phyloP scores from a whole-genome alignment of 1,284 basidiomycete species.

The Sporisorium exsertum region DNA sequence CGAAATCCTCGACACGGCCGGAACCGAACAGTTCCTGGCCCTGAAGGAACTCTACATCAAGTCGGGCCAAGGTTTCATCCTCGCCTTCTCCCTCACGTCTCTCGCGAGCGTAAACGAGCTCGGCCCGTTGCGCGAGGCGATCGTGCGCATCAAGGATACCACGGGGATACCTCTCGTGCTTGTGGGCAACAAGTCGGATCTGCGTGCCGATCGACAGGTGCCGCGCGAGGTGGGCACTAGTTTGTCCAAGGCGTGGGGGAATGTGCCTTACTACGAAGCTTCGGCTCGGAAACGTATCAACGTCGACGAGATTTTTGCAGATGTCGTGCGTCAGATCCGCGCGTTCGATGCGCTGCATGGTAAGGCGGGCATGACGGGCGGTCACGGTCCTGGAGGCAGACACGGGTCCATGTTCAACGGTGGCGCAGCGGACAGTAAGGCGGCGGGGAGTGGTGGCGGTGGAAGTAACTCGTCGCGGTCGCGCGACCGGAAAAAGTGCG shows the following conservation, averaged over 20 bases:
- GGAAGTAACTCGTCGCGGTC: conserved; percentile 9
- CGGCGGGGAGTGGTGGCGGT: conserved; percentile 10
- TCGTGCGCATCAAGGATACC: conserved; percentile 58
- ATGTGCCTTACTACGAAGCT: conserved; percentile 64
- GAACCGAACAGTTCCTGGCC: conserved; percentile 64
- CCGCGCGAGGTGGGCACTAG: conserved; percentile 64
- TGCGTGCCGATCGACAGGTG: conserved; percentile 57
- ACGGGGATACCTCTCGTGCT: conserved; percentile 58
- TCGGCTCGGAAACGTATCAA: conserved; percentile 60
- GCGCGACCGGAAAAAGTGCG: conserved; percentile 51
- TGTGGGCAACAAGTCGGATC: conserved; percentile 65
- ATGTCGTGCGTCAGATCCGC: conserved; percentile 61
- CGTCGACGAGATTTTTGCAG: conserved; percentile 63
- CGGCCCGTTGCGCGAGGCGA: conserved; percentile 59
- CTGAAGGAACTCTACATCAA: conserved; percentile 66
- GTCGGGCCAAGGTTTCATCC: conserved; percentile 60
- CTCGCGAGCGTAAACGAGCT: conserved; percentile 63
- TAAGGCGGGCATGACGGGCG: conserved; percentile 4
- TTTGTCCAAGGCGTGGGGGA: conserved; percentile 61
- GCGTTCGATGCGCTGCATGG: conserved; percentile 37
- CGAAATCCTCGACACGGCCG: conserved; percentile 65
- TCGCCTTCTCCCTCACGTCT: conserved; percentile 64
- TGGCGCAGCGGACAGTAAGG: conserved; percentile 4
- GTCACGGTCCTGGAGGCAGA: conserved; percentile 3
- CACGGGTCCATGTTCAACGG: conserved; percentile 10